Evolutionary conservation across 495 filamentous ascomycete species (phyloP).

Genomic region (Penicillium arizonense): DNA sequence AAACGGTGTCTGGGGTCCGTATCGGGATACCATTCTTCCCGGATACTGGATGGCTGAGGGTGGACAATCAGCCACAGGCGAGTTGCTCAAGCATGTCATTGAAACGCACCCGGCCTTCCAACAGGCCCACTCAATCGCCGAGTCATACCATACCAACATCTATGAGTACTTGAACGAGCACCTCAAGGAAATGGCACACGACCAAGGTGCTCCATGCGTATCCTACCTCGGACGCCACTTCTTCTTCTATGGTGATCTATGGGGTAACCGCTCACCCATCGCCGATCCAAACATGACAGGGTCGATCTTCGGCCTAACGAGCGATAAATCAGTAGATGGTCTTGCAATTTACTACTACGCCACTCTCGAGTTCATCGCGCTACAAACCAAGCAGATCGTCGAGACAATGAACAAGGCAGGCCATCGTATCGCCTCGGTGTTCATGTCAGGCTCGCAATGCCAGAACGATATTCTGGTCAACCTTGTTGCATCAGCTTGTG

Average conservation of each 20-base stretch:
- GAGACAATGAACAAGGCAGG: conserved; percentile 86
- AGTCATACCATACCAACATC: conserved; percentile 76
- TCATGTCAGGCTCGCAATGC: conserved; percentile 97
- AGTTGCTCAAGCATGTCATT: conserved; percentile 88
- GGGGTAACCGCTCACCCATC: conserved; percentile 92
- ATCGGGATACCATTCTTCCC: conserved; percentile 87
- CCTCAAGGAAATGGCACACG: conserved; percentile 69
- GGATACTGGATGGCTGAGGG: conserved; percentile 95
- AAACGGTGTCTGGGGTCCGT: conserved; percentile 93
- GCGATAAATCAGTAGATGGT: conserved; percentile 79
- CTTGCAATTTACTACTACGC: conserved; percentile 90
- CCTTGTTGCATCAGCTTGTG: conserved; percentile 85
- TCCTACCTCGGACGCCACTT: conserved; percentile 87
- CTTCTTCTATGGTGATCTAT: conserved; percentile 99
- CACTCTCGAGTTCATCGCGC: conserved; percentile 94
- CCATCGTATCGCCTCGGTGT: conserved; percentile 84
- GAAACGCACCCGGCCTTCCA: conserved; percentile 89
- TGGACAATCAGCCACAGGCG: conserved; percentile 92
- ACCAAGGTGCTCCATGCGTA: conserved; percentile 66
- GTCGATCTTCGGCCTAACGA: conserved; percentile 78
- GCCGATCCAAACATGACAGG: conserved; percentile 91
- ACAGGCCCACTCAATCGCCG: conserved; percentile 70
- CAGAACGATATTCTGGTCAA: conserved; percentile 90
- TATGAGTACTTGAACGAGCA: conserved; percentile 94
- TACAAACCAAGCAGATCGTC: conserved; percentile 94